Conservation (phyloP, 2,329 filamentous ascomycete genomes). For the Pseudonectria foliicola region DNA sequence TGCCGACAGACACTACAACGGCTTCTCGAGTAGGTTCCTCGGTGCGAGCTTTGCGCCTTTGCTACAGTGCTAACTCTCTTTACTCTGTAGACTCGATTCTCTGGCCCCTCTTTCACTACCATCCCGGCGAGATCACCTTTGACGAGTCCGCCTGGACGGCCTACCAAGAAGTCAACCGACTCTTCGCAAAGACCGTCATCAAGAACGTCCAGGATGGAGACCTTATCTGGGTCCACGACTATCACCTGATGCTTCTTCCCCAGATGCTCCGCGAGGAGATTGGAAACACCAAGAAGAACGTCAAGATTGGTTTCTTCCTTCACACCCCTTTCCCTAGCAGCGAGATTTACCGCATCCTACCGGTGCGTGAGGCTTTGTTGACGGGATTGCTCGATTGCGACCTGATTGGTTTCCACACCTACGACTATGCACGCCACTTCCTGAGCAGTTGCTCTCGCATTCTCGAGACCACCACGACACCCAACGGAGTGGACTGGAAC, state of each 20-base stretch:
- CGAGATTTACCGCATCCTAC: conserved; percentile 93
- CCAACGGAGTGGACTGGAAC: conserved; percentile 87
- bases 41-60: too few species aligned
- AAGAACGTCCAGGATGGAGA: conserved; percentile 89
- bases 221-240: conserved; percentile 97
- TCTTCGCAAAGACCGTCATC: conserved; percentile 83
- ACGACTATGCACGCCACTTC: conserved; percentile 98
- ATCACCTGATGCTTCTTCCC: conserved; percentile 94
- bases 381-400: conserved; percentile 87
- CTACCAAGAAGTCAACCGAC: conserved; percentile 85
- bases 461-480: conserved; percentile 71
- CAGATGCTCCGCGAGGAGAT: conserved; percentile 92
- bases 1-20: conserved; percentile 94
- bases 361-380: conserved; percentile 83
- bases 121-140: conserved; percentile 96
- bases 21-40: conserved; percentile 75
- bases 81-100: conserved; percentile 73
- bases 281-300: conserved; percentile 71
- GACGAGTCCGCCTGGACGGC: conserved; percentile 92
- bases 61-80: conserved; percentile 4
- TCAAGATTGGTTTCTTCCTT: conserved; percentile 97
- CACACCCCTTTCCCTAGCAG: conserved; percentile 96
- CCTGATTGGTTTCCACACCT: conserved; percentile 95
- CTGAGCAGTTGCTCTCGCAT: conserved; percentile 94
- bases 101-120: conserved; percentile 98